These are phyloP conservation scores for Gnomoniopsis smithogilvyi DNA, from an alignment of 2,329 filamentous ascomycete species.

Conservation along the genomic window DNA sequence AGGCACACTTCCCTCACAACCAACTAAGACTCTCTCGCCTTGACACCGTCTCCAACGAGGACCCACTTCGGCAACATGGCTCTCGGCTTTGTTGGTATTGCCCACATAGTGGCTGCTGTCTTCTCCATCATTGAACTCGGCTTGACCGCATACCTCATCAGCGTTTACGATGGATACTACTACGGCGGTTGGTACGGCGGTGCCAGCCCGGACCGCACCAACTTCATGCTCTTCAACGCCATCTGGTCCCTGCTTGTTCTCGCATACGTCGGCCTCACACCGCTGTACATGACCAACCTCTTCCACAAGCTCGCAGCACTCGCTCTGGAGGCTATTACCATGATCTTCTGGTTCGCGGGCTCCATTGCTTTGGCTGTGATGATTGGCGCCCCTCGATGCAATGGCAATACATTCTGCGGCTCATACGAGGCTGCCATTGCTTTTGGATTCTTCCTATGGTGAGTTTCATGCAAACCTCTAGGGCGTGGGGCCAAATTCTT, in stretches of 20 bases:
- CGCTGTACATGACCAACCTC: constrained; percentile 56
- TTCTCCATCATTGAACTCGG: constrained; percentile 74
- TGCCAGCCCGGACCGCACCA: constrained; percentile 52
- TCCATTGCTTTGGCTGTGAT: constrained; percentile 72
- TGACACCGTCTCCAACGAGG: background rate
- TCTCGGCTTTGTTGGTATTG: constrained; percentile 54
- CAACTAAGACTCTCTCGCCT: background rate
- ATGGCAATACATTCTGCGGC: constrained; percentile 51
- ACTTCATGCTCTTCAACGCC: constrained; percentile 77
- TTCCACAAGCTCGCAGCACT: constrained; percentile 66
- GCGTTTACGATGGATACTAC: constrained; percentile 33
- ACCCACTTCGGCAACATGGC: constrained; percentile 39
- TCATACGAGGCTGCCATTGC: constrained; percentile 61
- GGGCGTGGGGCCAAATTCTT: no score
- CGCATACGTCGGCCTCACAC: constrained; percentile 66
- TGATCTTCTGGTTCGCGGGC: constrained; percentile 88
- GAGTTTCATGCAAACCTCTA: constrained; percentile 14
- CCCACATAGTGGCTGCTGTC: constrained; percentile 64
- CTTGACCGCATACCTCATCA: constrained; percentile 65
- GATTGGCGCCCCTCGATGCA: constrained; percentile 56
- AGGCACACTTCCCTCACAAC: background rate
- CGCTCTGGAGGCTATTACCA: constrained; percentile 66
- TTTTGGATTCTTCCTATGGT: constrained; percentile 65
- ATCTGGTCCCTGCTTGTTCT: constrained; percentile 75
- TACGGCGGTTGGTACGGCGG: constrained; percentile 17